These are phyloP conservation scores for Rosa lucieae DNA, from an alignment of 306 rosid genomes.

Conservation along the genomic window DNA sequence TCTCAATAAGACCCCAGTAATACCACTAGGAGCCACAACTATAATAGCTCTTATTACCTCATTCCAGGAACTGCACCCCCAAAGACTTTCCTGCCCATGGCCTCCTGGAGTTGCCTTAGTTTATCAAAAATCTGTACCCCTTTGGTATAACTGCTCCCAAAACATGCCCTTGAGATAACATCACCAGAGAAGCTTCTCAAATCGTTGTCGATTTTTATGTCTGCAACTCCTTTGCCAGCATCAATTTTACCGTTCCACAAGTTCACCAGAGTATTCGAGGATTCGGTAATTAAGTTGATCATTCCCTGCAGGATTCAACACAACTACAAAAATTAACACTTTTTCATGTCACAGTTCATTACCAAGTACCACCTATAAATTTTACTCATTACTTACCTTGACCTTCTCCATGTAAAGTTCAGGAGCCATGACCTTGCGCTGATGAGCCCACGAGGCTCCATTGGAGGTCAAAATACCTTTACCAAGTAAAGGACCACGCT, in stretches of 20 bases:
- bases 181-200: conserved; percentile 19
- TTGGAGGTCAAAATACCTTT: conserved; percentile 45
- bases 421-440: conserved; percentile 51
- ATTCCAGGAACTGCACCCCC: conserved; percentile 1
- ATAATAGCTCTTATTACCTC: neutral
- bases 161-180: conserved; percentile 30
- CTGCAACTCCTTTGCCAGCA: conserved; percentile 3
- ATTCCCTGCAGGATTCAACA: conserved; percentile 11
- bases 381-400: conserved; percentile 31
- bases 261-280: neutral
- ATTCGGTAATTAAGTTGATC: conserved; percentile 14
- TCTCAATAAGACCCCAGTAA: neutral
- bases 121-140: conserved; percentile 25
- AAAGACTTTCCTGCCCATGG: conserved; percentile 21
- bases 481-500: conserved; percentile 44
- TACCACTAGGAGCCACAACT: too few relatives aligned
- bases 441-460: conserved; percentile 40
- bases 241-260: conserved; percentile 6
- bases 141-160: conserved; percentile 17
- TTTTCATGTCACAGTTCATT: neutral
- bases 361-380: neutral
- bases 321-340: neutral
- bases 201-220: conserved; percentile 10
- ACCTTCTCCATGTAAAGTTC: conserved; percentile 50
- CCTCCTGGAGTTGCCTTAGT: conserved; percentile 15